Conservation (phyloP, 768 basidiomycete species). For the Lactarius hatsudake region DNA sequence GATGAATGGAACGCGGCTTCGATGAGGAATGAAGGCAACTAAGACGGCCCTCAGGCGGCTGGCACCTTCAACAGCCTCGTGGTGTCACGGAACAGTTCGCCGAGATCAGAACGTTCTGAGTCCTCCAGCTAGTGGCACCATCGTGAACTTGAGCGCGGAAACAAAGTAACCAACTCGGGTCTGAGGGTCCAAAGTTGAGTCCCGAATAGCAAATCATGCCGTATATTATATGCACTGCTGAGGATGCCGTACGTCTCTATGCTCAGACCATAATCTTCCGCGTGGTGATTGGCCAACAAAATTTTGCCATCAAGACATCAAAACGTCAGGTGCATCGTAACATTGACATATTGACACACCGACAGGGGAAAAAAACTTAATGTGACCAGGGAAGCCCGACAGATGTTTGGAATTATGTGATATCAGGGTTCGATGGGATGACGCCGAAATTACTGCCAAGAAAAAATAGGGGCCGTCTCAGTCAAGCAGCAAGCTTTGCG, state of each 20-base stretch:
- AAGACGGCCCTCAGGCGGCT: not conserved
- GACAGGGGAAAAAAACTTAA: not conserved
- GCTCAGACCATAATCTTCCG: too few species aligned
- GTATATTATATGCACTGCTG: not conserved
- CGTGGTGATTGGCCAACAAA: not conserved
- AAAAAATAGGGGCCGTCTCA: not conserved
- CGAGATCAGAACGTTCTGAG: not conserved
- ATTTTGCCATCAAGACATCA: not conserved
- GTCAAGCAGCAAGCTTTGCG: not conserved
- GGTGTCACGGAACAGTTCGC: not conserved
- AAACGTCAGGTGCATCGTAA: not conserved
- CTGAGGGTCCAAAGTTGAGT: not conserved
- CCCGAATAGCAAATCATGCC: not conserved
- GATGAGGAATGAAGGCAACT: not conserved
- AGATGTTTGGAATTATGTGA: not conserved
- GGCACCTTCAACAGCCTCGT: not conserved
- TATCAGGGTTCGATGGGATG: not conserved
- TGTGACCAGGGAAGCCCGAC: not conserved
- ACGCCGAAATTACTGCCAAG: not conserved
- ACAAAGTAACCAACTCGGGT: not conserved
- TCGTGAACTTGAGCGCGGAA: not conserved
- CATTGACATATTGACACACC: not conserved
- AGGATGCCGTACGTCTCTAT: not conserved
- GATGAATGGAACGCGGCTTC: not conserved
- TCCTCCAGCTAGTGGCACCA: not conserved